Conservation (phyloP, 2,329 filamentous ascomycete species). For the Trichoderma koningiopsis region DNA sequence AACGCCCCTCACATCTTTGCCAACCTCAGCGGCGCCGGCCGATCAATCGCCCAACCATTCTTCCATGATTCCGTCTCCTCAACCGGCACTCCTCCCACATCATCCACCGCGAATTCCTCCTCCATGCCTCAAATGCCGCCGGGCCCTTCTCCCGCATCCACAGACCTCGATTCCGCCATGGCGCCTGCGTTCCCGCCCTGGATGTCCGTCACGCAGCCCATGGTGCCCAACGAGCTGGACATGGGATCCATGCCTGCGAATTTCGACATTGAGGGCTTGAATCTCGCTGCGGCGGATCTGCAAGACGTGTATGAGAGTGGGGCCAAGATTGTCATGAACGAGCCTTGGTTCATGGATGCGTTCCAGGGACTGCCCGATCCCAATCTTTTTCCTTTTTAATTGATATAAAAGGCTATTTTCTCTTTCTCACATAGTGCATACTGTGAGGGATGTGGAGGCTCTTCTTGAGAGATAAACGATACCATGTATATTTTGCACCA, state of each 20-base stretch:
- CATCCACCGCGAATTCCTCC: neutral
- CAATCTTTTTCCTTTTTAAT: conserved; percentile 41
- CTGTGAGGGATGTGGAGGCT: neutral
- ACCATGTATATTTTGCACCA: neutral
- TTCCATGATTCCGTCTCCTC: conserved; percentile 40
- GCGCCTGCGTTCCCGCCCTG: conserved; percentile 31
- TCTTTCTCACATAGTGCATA: neutral
- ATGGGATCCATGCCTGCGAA: conserved; percentile 33
- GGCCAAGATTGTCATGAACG: conserved; percentile 42
- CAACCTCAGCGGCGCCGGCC: conserved; percentile 32
- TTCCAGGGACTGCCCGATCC: conserved; percentile 41
- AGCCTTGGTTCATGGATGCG: conserved; percentile 45
- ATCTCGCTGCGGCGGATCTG: conserved; percentile 31
- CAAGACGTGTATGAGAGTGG: conserved; percentile 39
- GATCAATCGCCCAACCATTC: conserved; percentile 40
- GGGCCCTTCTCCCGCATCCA: conserved; percentile 13
- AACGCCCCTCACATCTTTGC: conserved; percentile 29
- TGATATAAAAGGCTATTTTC: neutral
- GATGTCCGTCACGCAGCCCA: conserved; percentile 19
- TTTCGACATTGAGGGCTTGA: conserved; percentile 38
- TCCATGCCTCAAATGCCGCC: conserved; percentile 3
- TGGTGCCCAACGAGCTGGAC: conserved; percentile 23
- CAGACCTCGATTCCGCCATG: conserved; percentile 34
- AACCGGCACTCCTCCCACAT: conserved; percentile 25
- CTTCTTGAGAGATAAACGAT: neutral